Conservation (phyloP, 176 grass and related monocot species). For the Aegilops tauschii region DNA sequence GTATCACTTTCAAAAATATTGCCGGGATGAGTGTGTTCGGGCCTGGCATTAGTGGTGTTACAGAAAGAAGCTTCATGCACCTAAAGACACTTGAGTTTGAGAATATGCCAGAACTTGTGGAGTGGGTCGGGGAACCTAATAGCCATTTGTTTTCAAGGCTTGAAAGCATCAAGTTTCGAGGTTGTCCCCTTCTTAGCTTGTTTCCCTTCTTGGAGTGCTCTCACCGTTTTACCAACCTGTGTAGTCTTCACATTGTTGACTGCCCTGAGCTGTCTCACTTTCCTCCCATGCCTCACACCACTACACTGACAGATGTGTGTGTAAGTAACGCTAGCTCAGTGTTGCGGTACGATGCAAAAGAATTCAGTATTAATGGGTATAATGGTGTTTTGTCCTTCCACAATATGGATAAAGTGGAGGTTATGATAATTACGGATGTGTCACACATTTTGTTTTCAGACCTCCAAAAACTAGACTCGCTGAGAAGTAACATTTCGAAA, state of each 20-base stretch:
- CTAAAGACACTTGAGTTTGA: background rate
- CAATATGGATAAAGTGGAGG: background rate
- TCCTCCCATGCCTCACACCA: background rate
- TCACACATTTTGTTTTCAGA: background rate
- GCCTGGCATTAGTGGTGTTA: background rate
- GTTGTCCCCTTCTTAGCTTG: background rate
- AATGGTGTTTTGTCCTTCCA: background rate
- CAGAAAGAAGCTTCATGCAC: background rate
- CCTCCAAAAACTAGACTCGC: background rate
- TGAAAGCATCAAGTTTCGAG: background rate
- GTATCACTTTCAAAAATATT: no score
- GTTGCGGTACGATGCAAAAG: background rate
- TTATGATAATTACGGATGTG: background rate
- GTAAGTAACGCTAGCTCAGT: background rate
- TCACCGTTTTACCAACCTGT: background rate
- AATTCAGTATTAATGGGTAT: background rate
- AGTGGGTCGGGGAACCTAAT: background rate
- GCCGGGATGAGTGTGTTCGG: no score
- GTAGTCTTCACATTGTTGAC: background rate
- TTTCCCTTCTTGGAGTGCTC: background rate
- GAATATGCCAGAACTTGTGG: background rate
- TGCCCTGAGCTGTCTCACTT: background rate
- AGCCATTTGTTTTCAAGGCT: background rate
- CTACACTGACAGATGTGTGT: background rate
- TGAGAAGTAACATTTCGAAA: background rate